Evolutionary conservation across 2,329 filamentous ascomycete species (phyloP).

Genomic region (Juglanconis juglandina): DNA sequence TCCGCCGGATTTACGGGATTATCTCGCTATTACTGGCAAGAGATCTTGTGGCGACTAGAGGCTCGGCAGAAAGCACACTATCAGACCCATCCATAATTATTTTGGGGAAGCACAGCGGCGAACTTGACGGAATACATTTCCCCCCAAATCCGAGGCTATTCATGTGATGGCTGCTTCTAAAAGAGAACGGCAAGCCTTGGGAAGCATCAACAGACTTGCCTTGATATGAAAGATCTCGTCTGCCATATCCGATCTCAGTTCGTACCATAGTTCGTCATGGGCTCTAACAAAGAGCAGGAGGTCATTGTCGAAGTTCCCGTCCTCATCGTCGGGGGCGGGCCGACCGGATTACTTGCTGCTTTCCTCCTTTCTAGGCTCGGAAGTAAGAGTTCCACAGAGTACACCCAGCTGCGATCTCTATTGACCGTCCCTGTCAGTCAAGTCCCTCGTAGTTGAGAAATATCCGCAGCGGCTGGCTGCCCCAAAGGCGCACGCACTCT

Average conservation of each 20-base stretch:
- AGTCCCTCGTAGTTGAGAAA: constrained; percentile 29
- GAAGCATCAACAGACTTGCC: too few relatives aligned
- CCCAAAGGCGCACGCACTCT: constrained; percentile 30
- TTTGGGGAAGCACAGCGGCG: background rate
- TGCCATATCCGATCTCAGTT: too few relatives aligned
- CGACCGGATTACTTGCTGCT: constrained; percentile 32
- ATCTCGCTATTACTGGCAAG: background rate
- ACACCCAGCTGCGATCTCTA: too few relatives aligned
- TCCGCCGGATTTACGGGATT: background rate
- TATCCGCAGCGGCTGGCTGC: constrained; percentile 28
- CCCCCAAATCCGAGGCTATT: background rate
- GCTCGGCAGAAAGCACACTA: too few relatives aligned
- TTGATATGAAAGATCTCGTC: too few relatives aligned
- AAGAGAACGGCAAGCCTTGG: background rate
- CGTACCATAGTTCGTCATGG: background rate
- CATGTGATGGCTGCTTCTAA: background rate
- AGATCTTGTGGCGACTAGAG: background rate
- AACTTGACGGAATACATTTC: background rate
- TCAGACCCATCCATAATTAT: too few relatives aligned
- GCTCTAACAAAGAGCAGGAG: background rate
- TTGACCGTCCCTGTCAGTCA: constrained; percentile 18
- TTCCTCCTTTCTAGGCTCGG: constrained; percentile 31
- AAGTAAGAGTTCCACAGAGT: constrained; percentile 12
- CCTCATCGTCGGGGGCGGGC: constrained; percentile 35
- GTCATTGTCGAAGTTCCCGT: constrained; percentile 26